Base-by-base conservation (phyloP, 1,284 basidiomycete species). In the Microbotryum saponariae region DNA sequence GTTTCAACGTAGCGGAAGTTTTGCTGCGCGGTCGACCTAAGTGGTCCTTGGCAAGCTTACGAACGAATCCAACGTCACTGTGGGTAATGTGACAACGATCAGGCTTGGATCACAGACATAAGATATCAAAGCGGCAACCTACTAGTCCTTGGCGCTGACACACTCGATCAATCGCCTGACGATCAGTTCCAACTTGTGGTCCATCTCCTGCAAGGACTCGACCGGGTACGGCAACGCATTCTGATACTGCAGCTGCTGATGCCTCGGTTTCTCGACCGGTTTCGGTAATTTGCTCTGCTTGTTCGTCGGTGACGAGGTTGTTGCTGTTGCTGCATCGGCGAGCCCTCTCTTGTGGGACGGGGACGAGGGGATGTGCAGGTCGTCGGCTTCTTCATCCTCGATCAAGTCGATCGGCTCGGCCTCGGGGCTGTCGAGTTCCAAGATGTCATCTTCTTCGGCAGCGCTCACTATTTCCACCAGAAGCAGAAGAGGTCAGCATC, bases 171-270 rank as follows among this genome's bases (percentile, higher is more conserved):
- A 82, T 73, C 83, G 82, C 59, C 83, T 76, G 46, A 88, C 77
- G 67, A 92, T 89, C 66, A 85, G 80, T 67, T 93, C 88, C 54
- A 96, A 81, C 70, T 89, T 79, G 50, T 81, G 77, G 73, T 91
- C 84, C 84, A 93, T 91, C 71, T 85, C 83, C 16, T 83, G 83
- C 62, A 89, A 80, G 0, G 86, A 79, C 76, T 96, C 91, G 67
- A 87, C 83, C 68, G 82, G 80, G 75, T 94, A 96, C 2, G 92
- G 91, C 51, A 97, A 59, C 21, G 61, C 65, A 29, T 70, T 47
- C 10, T 72, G 71, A 52, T 74, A 76, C 8, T 74, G 72, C 55
- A 76, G 57, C 54, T 67, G 68, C 27, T 57, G 59, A 42, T 49
- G 29, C 47, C 64, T 61, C 37, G 64, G 62, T 47, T 59, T 67